Evolutionary conservation across 306 rosid species (phyloP).

Genomic region (Cucumis sativus): Cucumber_9930_V3 NC_026655.2:3938001-3938500

Average conservation of each 20-base stretch:
- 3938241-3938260: no score
- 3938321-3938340: no score
- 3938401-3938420: no score
- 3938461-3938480: neutral
- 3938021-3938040: slow-evolving; percentile 47
- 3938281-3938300: no score
- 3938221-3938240: no score
- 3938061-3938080: neutral
- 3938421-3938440: no score
- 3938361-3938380: no score
- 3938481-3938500: neutral
- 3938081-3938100: slow-evolving; percentile 7
- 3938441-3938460: no score
- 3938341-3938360: no score
- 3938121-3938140: slow-evolving; percentile 69
- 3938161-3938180: slow-evolving; percentile 25
- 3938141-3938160: slow-evolving; percentile 80
- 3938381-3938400: no score
- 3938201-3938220: neutral
- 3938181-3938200: neutral
- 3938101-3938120: slow-evolving; percentile 33
- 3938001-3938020: slow-evolving; percentile 48
- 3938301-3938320: no score
- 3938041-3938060: neutral
- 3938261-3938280: no score